Conservation (phyloP, 495 filamentous ascomycete genomes). For the Penicillium odoratum region DNA sequence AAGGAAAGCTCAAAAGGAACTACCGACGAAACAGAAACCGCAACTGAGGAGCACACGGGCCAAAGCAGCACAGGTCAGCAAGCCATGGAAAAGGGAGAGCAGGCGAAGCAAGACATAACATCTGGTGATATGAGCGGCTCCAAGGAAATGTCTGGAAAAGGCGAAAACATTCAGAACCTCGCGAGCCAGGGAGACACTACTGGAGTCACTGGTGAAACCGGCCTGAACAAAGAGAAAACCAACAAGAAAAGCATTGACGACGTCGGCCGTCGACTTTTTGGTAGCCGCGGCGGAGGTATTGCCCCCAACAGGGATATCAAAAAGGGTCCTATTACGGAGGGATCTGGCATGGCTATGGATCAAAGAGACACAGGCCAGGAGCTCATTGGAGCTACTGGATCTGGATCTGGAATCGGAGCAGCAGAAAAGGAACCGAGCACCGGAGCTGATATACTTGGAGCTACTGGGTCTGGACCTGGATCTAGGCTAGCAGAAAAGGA, state of each 20-base stretch:
- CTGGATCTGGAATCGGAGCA: neutral
- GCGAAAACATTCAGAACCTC: conserved; percentile 12
- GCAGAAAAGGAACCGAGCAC: neutral
- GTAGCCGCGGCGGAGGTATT: conserved; percentile 2
- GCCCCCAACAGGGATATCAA: conserved; percentile 25
- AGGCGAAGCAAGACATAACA: conserved; percentile 13
- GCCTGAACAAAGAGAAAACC: conserved; percentile 8
- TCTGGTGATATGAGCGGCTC: conserved; percentile 15
- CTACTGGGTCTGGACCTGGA: too few species aligned
- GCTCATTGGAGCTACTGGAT: conserved; percentile 1
- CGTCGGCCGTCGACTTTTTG: conserved; percentile 12
- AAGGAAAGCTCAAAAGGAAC: conserved; percentile 15
- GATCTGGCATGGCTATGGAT: neutral
- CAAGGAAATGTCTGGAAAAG: conserved; percentile 15
- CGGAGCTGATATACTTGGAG: neutral
- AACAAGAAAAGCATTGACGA: conserved; percentile 13
- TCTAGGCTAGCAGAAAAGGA: neutral
- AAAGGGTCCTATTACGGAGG: conserved; percentile 23
- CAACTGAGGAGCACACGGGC: neutral
- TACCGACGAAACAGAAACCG: conserved; percentile 2
- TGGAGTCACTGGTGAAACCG: conserved; percentile 6
- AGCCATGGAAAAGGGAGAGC: conserved; percentile 12
- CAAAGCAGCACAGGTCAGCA: conserved; percentile 16
- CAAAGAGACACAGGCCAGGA: conserved; percentile 14
- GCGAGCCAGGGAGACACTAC: conserved; percentile 3